Percentiles rank a stretch among this genome's conserved stretches.
Evolutionary conservation across 75 land plant genomes (phyloP).

Genomic region (Selaginella tamariscina): DNA sequence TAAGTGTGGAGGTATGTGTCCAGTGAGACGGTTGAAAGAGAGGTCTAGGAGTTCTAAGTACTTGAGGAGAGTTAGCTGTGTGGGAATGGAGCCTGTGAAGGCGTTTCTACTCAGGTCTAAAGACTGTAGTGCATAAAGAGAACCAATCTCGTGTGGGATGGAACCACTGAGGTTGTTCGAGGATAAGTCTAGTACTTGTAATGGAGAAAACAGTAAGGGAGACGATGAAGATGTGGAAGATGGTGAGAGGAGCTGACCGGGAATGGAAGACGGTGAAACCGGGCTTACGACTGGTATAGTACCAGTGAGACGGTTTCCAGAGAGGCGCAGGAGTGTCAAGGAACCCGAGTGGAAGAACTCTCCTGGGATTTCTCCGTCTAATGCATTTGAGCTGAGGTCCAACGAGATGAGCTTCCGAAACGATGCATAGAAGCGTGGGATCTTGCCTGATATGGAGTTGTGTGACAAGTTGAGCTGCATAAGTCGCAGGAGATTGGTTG

Average conservation of each 20-base stretch:
- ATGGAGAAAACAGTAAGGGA: conserved; percentile 12
- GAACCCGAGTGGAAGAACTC: neutral
- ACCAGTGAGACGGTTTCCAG: conserved; percentile 52
- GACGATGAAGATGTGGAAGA: neutral
- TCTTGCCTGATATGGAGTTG: neutral
- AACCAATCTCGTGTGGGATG: conserved; percentile 51
- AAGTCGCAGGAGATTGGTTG: conserved; percentile 2
- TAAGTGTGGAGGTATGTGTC: conserved; percentile 46
- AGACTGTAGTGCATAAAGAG: conserved; percentile 29
- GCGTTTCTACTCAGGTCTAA: conserved; percentile 51
- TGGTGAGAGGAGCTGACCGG: neutral
- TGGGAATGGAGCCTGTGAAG: conserved; percentile 54
- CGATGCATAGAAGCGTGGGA: neutral
- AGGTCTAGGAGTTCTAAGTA: conserved; percentile 52
- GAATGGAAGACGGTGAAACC: neutral
- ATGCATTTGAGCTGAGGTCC: conserved; percentile 59
- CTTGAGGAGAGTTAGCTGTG: conserved; percentile 34
- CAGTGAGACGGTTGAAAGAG: conserved; percentile 57
- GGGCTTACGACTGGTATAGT: conserved; percentile 25
- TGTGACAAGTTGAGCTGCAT: neutral
- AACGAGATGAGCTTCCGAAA: conserved; percentile 59
- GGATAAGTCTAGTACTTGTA: conserved; percentile 66
- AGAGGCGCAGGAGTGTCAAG: conserved; percentile 20
- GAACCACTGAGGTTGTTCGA: conserved; percentile 48
- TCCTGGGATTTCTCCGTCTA: conserved; percentile 54